Base-by-base conservation (phyloP, 2,329 filamentous ascomycete genomes). In the Lomentospora prolificans region DNA sequence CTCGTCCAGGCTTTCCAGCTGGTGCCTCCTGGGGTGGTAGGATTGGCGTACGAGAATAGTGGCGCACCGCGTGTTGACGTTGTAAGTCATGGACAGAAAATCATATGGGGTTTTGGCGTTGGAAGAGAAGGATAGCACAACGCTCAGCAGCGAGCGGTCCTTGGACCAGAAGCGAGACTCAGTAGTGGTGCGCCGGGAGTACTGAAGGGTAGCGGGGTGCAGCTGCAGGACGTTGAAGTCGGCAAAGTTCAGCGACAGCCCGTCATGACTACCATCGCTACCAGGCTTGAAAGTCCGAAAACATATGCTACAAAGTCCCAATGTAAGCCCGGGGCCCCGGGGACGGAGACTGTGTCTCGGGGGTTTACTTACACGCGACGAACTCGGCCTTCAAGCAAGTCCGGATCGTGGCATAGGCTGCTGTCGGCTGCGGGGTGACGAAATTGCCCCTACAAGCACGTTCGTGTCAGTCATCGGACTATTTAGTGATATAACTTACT, bases 61-160 rank as follows among this genome's bases (percentile, higher is more conserved):
- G 2, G 73, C 65, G 2, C 66, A 69, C 19, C 68, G 68, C 6
- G 66, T 67, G 7, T 65, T 61, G 33, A 76, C 61, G 55, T 69
- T 66, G 61, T 75, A 75, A 3, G 71, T 70, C 70, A 75, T 72
- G 44, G 72, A 75, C 8, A 75, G 63, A 58, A 75, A 76, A 61
- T 76, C 73, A 50, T 72, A 75, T 0, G 73, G 73, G 0, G 73
- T 72, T 46, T 69, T 70, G 22, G 73, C 71, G 55, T 72, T 70
- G 22, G 67, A 67, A 3, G 73, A 74, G 59, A 76, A 76, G 31
- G 72, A 71, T 53, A 76, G 65, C 53, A 75, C 72, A 36, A 76
- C 61, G 58, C 68, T 72, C 52, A 72, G 58, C 27, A 67, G 67
- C 8, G 66, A 66, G 41, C 65, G 64, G 31, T 70, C 67, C 19